phyloP scores from a whole-genome alignment of 345 rosid genomes.

The Hypericum androsaemum region DNA sequence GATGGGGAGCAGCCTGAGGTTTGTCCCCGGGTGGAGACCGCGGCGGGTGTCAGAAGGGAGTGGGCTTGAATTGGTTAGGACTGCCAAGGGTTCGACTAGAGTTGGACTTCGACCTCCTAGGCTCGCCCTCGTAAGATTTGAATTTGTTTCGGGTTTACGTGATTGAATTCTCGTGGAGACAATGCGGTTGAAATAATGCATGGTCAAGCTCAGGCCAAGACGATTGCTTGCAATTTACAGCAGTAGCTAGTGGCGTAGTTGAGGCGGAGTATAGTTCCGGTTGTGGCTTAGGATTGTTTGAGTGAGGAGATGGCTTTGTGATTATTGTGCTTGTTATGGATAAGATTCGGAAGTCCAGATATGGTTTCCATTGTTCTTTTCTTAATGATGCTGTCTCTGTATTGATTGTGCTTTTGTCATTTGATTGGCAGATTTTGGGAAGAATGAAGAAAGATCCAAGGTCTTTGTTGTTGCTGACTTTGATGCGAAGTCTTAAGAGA shows the following conservation, averaged over 20 bases:
- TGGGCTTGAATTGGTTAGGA: constrained; percentile 48
- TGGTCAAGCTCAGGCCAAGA: no score
- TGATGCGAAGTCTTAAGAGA: constrained; percentile 65
- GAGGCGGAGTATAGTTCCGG: no score
- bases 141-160: not conserved
- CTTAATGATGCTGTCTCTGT: not conserved
- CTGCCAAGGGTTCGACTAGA: constrained; percentile 22
- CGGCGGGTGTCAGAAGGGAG: constrained; percentile 27
- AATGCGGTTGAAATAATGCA: not conserved
- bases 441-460: constrained; percentile 61
- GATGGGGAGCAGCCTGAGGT: constrained; percentile 58
- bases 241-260: no score
- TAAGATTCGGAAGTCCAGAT: not conserved
- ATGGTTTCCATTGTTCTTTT: not conserved
- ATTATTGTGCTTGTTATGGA: no score
- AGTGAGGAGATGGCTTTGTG: no score
- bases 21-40: constrained; percentile 32
- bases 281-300: no score
- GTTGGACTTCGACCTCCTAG: constrained; percentile 75
- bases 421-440: constrained; percentile 57
- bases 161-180: not conserved
- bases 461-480: constrained; percentile 62
- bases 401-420: not conserved
- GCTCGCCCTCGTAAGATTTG: constrained; percentile 68
- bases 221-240: no score